Evolutionary conservation across 2,329 filamentous ascomycete genomes (phyloP).

Genomic region (Penicillium sp.): DNA sequence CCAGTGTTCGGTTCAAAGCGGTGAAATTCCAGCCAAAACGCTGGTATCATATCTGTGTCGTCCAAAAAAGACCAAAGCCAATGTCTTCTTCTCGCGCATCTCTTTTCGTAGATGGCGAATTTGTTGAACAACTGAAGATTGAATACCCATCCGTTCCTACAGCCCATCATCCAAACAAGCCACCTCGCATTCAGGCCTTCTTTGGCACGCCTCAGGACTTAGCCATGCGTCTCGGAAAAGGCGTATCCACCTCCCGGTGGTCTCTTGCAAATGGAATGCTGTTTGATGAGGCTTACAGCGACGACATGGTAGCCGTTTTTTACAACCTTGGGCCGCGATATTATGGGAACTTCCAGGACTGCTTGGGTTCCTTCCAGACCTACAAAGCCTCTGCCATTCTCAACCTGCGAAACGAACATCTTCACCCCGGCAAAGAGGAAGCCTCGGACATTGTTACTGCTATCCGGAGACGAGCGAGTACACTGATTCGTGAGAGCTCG

Average conservation of each 20-base stretch:
- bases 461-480: constrained; percentile 78
- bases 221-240: constrained; percentile 68
- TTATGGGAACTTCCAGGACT: constrained; percentile 94
- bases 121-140: constrained; percentile 85
- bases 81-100: constrained; percentile 75
- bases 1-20: constrained; percentile 90
- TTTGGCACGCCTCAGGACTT: constrained; percentile 88
- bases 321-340: constrained; percentile 87
- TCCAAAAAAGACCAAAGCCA: constrained; percentile 74
- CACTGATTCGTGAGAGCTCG: constrained; percentile 73
- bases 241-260: constrained; percentile 73
- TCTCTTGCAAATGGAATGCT: constrained; percentile 86
- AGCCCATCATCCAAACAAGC: constrained; percentile 51
- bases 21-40: constrained; percentile 67
- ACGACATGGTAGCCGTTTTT: constrained; percentile 88
- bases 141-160: constrained; percentile 78
- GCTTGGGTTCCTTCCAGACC: constrained; percentile 90
- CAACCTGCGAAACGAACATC: constrained; percentile 83
- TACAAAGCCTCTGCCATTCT: constrained; percentile 89
- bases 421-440: constrained; percentile 85
- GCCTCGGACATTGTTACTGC: constrained; percentile 86
- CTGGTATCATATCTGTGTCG: constrained; percentile 93
- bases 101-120: constrained; percentile 88
- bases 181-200: constrained; percentile 75
- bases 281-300: constrained; percentile 80